Conservation (phyloP, 2,329 filamentous ascomycete genomes). For the Dactylonectria estremocensis region DNA sequence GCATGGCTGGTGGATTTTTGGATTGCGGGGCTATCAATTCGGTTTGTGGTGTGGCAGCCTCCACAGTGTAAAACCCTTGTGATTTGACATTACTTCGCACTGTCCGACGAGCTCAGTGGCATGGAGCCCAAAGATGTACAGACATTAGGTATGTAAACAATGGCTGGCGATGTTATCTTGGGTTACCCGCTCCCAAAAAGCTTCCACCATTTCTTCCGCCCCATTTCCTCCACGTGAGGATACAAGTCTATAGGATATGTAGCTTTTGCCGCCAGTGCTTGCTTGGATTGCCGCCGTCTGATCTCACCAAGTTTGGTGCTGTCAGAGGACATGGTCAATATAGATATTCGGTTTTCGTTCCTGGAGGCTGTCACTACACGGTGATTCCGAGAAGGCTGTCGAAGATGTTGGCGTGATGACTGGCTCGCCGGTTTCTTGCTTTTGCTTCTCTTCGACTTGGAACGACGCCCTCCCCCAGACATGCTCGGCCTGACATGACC, state of each 20-base stretch:
- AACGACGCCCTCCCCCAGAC: slow-evolving; percentile 13
- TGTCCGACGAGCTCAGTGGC: slow-evolving; percentile 9
- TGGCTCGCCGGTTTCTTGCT: slow-evolving; percentile 29
- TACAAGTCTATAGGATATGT: slow-evolving; percentile 42
- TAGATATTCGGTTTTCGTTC: slow-evolving; percentile 43
- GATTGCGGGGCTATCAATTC: slow-evolving; percentile 48
- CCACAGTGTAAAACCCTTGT: slow-evolving; percentile 23
- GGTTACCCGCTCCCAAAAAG: slow-evolving; percentile 30
- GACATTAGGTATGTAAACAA: not conserved
- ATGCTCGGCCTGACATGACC: slow-evolving; percentile 25
- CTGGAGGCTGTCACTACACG: slow-evolving; percentile 19
- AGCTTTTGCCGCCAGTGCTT: slow-evolving; percentile 23
- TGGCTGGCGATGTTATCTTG: not conserved
- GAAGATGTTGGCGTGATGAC: slow-evolving; percentile 32
- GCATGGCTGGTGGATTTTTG: slow-evolving; percentile 47
- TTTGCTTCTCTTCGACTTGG: slow-evolving; percentile 26
- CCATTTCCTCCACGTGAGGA: slow-evolving; percentile 29
- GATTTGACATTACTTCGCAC: not conserved
- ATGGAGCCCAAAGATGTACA: slow-evolving; percentile 18
- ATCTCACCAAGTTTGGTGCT: slow-evolving; percentile 65
- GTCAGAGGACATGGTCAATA: slow-evolving; percentile 58
- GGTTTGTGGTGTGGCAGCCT: slow-evolving; percentile 39
- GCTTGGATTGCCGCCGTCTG: slow-evolving; percentile 40
- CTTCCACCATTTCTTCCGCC: slow-evolving; percentile 45
- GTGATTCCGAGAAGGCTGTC: slow-evolving; percentile 19